A percentile compares a stretch with the other conserved stretches of the same genome.
Conservation (phyloP, 208 protist species). For the Trypanosoma vivax region DNA sequence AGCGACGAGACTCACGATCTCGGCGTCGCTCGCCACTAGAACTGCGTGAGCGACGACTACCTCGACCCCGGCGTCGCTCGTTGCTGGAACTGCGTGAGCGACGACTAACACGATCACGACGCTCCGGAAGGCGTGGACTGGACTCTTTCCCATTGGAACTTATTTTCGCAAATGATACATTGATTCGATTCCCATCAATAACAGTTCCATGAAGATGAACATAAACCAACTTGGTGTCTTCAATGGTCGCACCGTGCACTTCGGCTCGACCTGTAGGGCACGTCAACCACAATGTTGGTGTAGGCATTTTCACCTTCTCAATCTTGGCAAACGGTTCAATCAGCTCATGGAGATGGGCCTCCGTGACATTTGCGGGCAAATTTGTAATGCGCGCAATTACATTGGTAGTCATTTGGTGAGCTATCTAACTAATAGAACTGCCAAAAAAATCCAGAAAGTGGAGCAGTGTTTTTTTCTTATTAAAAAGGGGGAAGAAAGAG, state of each 20-base stretch:
- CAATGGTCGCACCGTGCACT: slow-evolving; percentile 22
- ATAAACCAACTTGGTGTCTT: slow-evolving; percentile 35
- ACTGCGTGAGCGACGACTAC: background rate
- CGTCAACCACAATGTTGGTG: slow-evolving; percentile 27
- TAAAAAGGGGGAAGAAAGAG: no score
- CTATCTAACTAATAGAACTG: background rate
- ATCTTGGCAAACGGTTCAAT: slow-evolving; percentile 23
- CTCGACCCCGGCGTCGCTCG: slow-evolving; percentile 1
- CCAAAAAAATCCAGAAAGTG: no score
- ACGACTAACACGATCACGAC: background rate
- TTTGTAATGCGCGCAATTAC: slow-evolving; percentile 35
- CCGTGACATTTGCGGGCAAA: slow-evolving; percentile 28
- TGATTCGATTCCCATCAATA: slow-evolving; percentile 32
- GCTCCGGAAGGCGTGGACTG: no score
- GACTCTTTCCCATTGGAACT: background rate
- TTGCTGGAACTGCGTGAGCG: background rate
- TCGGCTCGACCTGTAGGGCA: slow-evolving; percentile 38
- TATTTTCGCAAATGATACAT: slow-evolving; percentile 32
- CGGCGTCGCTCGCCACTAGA: background rate
- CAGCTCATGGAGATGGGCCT: slow-evolving; percentile 36
- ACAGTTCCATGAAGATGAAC: slow-evolving; percentile 30
- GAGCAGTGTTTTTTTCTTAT: no score
- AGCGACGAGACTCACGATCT: background rate
- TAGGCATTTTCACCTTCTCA: slow-evolving; percentile 25
- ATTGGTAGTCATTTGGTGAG: slow-evolving; percentile 9